Conservation (phyloP, 2,329 filamentous ascomycete genomes). For the Exophiala viscosa region DNA sequence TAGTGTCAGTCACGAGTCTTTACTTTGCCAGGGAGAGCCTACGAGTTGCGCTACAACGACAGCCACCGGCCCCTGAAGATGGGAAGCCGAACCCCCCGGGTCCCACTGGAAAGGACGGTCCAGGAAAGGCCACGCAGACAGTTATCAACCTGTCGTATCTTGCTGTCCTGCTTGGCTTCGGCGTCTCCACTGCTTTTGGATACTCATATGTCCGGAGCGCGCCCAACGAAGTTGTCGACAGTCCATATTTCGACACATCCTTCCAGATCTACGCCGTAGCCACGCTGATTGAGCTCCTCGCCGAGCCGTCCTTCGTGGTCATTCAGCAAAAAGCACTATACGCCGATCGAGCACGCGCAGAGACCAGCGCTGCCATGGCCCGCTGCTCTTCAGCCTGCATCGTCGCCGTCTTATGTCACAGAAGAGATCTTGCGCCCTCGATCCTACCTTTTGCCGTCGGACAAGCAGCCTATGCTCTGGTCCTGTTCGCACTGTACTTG, state of each 20-base stretch:
- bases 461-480: conserved; percentile 70
- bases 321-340: conserved; percentile 79
- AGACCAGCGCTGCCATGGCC: conserved; percentile 74
- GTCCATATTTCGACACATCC: conserved; percentile 61
- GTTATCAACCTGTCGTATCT: conserved; percentile 87
- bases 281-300: conserved; percentile 69
- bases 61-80: conserved; percentile 39
- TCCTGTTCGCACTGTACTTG: conserved; percentile 67
- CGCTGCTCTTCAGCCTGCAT: conserved; percentile 74
- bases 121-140: conserved; percentile 54
- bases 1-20: conserved; percentile 87
- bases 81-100: conserved; percentile 13
- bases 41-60: conserved; percentile 84
- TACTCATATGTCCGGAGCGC: conserved; percentile 61
- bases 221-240: conserved; percentile 49
- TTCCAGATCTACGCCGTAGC: conserved; percentile 55
- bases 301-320: conserved; percentile 85
- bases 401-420: conserved; percentile 54
- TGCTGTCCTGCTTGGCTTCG: conserved; percentile 64
- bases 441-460: conserved; percentile 86
- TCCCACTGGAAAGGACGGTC: conserved; percentile 21
- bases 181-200: conserved; percentile 62
- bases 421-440: conserved; percentile 56
- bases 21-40: conserved; percentile 92
- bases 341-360: conserved; percentile 73